A percentile compares a stretch with the other conserved stretches of the same genome.
Conservation (phyloP, 2,329 filamentous ascomycete genomes). For the Arthroderma uncinatum region DNA sequence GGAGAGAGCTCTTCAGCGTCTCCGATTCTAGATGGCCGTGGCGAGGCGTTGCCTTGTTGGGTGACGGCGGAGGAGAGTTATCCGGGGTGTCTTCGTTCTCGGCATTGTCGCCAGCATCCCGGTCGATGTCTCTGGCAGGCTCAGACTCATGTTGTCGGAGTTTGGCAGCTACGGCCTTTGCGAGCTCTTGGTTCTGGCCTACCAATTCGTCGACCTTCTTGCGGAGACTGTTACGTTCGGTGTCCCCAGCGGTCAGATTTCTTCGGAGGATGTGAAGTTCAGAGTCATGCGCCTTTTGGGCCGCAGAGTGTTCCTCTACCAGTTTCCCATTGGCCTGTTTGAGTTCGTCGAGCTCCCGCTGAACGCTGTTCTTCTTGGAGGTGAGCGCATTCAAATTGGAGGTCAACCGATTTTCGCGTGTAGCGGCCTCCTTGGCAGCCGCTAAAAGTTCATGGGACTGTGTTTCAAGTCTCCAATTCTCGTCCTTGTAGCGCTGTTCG, state of each 20-base stretch:
- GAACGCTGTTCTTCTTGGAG: conserved; percentile 62
- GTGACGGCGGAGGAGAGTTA: conserved; percentile 80
- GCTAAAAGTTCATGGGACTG: conserved; percentile 74
- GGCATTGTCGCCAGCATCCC: conserved; percentile 54
- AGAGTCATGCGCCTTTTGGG: conserved; percentile 74
- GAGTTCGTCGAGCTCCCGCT: conserved; percentile 84
- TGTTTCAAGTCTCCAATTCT: conserved; percentile 95
- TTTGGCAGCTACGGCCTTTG: conserved; percentile 67
- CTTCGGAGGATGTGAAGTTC: conserved; percentile 77
- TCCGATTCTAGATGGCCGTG: conserved; percentile 90
- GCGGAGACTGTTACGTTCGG: conserved; percentile 66
- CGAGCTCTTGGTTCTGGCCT: conserved; percentile 81
- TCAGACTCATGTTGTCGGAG: conserved; percentile 57
- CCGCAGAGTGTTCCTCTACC: conserved; percentile 64
- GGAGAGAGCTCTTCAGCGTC: conserved; percentile 84
- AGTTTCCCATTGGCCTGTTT: conserved; percentile 69
- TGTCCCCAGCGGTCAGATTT: conserved; percentile 64
- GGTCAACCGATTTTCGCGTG: conserved; percentile 71
- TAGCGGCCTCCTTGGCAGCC: conserved; percentile 61
- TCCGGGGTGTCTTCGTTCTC: conserved; percentile 67
- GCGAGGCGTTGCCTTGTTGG: conserved; percentile 79
- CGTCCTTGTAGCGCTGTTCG: conserved; percentile 92
- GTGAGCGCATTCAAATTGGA: conserved; percentile 59
- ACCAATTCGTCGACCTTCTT: conserved; percentile 80
- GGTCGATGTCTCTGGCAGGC: conserved; percentile 46